Evolutionary conservation across 2,329 filamentous ascomycete genomes (phyloP), one percentile per base, ranked within the genome.

Genomic region (Penicillium sp.): DNA sequence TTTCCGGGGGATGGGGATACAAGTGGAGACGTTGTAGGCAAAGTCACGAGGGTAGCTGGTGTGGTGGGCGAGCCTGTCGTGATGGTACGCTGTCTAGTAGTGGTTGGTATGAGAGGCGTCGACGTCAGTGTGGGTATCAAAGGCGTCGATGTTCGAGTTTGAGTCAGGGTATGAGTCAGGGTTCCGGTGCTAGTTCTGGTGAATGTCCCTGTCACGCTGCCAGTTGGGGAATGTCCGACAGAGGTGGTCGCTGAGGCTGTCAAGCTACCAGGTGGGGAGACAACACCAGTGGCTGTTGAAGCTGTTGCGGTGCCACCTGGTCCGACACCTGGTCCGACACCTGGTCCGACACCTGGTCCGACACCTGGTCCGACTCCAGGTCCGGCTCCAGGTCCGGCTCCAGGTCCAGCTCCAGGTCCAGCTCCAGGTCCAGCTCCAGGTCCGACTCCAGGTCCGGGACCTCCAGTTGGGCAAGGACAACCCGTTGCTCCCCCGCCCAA

Each of bases 81-180:
- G 26, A 14, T 37, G 8, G 50, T 51, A 35, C 32, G 47, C 7
- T 31, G 16, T 13, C 38, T 50, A 14, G 16, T 37, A 38, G 20
- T 49, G 48, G 26, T 46, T 16, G 53, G 53, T 14, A 46, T 8
- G 34, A 56, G 32, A 22, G 53, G 53, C 2, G 53, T 56, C 13
- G 53, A 56, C 9, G 40, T 46, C n/a, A 3, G 52, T 54, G 32
- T 40, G 22, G 5, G 52, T 55, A 29, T 29, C 24, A 56, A 26
- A 22, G 53, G 53, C 2, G 53, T 56, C 13, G 53, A 56, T 13
- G 40, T 46, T n/a, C 24, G 24, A 2, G 48, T 44, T 8, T 24
- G 14, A 11, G 50, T 51, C 8, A 24, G 11, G 2, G 52, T 55
- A 9, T 16, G 31, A 11, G 50, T 51, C 13, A 24, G 5, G 2